These are phyloP conservation scores for Saccharomyces hybrid DNA, from an alignment of 1,139 yeast genomes.

Conservation along the genomic window DNA sequence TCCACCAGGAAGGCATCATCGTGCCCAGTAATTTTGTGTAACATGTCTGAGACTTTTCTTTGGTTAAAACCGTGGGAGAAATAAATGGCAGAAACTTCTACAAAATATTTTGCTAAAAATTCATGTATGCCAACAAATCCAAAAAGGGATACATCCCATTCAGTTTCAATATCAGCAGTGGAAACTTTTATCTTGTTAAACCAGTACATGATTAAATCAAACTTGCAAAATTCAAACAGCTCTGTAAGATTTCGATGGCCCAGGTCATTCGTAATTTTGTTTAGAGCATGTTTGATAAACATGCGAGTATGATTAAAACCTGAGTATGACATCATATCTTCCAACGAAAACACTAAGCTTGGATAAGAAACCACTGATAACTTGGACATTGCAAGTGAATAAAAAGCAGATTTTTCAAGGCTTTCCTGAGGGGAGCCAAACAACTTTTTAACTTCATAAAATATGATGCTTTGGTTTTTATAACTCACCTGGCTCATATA, in stretches of 20 bases:
- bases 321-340: constrained; percentile 14
- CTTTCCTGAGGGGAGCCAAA: constrained; percentile 16
- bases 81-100: constrained; percentile 18
- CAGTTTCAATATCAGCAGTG: constrained; percentile 1
- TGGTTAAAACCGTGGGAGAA: constrained; percentile 19
- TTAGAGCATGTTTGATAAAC: constrained; percentile 9
- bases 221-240: constrained; percentile 21
- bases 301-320: constrained; percentile 38
- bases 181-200: constrained; percentile 3
- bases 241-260: constrained; percentile 8
- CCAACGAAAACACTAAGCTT: constrained; percentile 11
- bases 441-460: constrained; percentile 18
- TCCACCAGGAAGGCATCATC: constrained; percentile 26
- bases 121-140: constrained; percentile 15
- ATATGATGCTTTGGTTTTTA: constrained; percentile 25
- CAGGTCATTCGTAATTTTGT: constrained; percentile 5
- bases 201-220: constrained; percentile 21
- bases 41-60: constrained; percentile 5
- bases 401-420: constrained; percentile 18
- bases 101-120: constrained; percentile 15
- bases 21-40: constrained; percentile 5
- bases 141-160: constrained; percentile 25
- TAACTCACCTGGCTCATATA: constrained; percentile 22
- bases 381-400: constrained; percentile 12
- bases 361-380: constrained; percentile 15